Evolutionary conservation across 1,284 basidiomycete species (phyloP).

Genomic region (Fomitopsis pinicola): DNA sequence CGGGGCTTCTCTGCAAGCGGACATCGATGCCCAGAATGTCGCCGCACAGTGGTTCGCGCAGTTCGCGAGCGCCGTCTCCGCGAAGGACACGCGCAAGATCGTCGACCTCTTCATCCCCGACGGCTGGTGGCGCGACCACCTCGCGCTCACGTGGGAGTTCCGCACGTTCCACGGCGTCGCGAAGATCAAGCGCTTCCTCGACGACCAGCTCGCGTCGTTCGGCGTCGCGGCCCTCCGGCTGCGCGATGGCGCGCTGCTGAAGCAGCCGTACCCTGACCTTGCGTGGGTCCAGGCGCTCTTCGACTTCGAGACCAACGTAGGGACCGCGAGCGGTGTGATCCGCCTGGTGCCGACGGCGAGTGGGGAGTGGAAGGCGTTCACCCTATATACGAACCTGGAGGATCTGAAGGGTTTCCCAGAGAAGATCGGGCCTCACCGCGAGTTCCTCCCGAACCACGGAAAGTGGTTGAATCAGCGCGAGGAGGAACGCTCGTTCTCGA

Average conservation of each 20-base stretch:
- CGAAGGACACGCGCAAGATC: slow-evolving; percentile 31
- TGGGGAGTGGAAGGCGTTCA: slow-evolving; percentile 48
- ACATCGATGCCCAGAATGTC: slow-evolving; percentile 30
- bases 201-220: slow-evolving; percentile 34
- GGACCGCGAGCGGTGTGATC: slow-evolving; percentile 42
- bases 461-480: slow-evolving; percentile 30
- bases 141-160: slow-evolving; percentile 57
- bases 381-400: slow-evolving; percentile 53
- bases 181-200: slow-evolving; percentile 38
- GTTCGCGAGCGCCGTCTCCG: slow-evolving; percentile 32
- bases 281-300: slow-evolving; percentile 52
- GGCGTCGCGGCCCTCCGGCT: slow-evolving; percentile 37
- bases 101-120: slow-evolving; percentile 36
- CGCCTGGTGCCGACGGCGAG: slow-evolving; percentile 43
- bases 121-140: slow-evolving; percentile 50
- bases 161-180: slow-evolving; percentile 46
- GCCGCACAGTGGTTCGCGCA: slow-evolving; percentile 40
- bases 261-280: slow-evolving; percentile 46
- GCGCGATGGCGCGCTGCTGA: slow-evolving; percentile 22
- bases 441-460: slow-evolving; percentile 28
- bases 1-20: slow-evolving; percentile 23
- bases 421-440: slow-evolving; percentile 28
- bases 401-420: slow-evolving; percentile 44
- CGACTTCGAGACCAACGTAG: slow-evolving; percentile 45
- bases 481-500: slow-evolving; percentile 30